phyloP scores from a whole-genome alignment of 2,329 filamentous ascomycete species.

The Colletotrichum spaethianum region DNA sequence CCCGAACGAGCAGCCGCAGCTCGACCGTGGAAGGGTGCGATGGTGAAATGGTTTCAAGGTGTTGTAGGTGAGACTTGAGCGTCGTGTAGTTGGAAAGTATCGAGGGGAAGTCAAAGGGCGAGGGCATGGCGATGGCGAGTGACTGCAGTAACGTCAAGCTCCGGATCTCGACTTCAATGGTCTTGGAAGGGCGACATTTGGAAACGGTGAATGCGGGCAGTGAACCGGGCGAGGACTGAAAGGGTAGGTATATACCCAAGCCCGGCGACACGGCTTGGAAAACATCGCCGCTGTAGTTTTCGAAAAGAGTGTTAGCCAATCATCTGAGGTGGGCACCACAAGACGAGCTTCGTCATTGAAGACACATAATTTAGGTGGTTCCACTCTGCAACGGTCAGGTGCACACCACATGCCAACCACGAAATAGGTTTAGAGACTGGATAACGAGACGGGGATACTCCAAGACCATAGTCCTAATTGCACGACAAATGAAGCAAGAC shows the following conservation, averaged over 20 bases:
- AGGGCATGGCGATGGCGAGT: conserved; percentile 55
- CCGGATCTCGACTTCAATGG: conserved; percentile 45
- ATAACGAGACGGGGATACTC: not conserved
- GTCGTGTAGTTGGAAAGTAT: conserved; percentile 46
- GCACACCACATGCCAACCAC: too few relatives aligned
- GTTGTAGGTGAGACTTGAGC: conserved; percentile 43
- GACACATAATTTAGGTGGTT: not conserved
- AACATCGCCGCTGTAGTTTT: conserved; percentile 43
- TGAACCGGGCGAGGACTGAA: conserved; percentile 42
- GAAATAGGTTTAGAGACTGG: too few relatives aligned
- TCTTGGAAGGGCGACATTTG: conserved; percentile 45
- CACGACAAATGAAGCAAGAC: not conserved
- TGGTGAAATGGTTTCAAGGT: conserved; percentile 30
- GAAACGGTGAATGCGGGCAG: conserved; percentile 47
- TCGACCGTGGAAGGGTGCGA: conserved; percentile 43
- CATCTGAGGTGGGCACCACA: not conserved
- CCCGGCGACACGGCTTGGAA: conserved; percentile 48
- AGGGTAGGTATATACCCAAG: conserved; percentile 44
- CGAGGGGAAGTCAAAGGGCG: conserved; percentile 44
- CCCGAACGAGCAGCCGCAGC: conserved; percentile 47
- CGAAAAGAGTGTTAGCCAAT: conserved; percentile 8
- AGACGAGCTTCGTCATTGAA: not conserved
- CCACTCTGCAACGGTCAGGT: not conserved
- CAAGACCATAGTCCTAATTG: not conserved
- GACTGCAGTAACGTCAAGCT: conserved; percentile 57